These are phyloP conservation scores for Taphrina populina DNA, from an alignment of 1,139 yeast species.

Conservation along the genomic window DNA sequence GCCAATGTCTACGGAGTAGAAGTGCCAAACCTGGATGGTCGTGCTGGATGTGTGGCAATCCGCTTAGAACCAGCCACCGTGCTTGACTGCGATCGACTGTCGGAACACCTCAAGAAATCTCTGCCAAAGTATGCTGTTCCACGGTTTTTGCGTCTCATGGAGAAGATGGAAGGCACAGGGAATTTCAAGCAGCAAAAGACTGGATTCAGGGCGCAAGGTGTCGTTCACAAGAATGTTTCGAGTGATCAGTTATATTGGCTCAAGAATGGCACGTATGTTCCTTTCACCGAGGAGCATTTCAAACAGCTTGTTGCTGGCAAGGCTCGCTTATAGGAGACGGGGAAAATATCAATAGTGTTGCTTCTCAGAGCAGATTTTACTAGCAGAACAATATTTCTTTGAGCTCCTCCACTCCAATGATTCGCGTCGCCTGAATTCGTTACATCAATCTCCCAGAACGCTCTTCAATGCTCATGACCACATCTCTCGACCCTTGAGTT, in stretches of 20 bases:
- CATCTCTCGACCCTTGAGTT: no score
- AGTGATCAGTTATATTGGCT: constrained; percentile 20
- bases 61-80: constrained; percentile 52
- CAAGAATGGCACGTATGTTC: constrained; percentile 14
- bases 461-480: no score
- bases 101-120: constrained; percentile 49
- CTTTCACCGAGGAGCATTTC: constrained; percentile 13
- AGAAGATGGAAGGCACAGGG: constrained; percentile 64
- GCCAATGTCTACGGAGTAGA: constrained; percentile 86
- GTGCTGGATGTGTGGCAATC: constrained; percentile 87
- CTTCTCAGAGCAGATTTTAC: no score
- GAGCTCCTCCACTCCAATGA: constrained; percentile 12
- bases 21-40: constrained; percentile 87
- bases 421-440: constrained; percentile 22
- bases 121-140: constrained; percentile 92
- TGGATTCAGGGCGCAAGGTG: constrained; percentile 25
- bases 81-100: constrained; percentile 46
- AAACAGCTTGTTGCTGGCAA: constrained; percentile 16
- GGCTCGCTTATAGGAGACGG: constrained; percentile 9
- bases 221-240: constrained; percentile 15
- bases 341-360: no score
- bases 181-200: constrained; percentile 86
- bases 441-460: no score
- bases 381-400: no score
- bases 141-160: constrained; percentile 68